A percentile compares a stretch with the other conserved stretches of the same genome.
These are phyloP conservation scores for Paramecium sonneborni DNA, from an alignment of 73 alveolate species.

Conservation along the genomic window DNA sequence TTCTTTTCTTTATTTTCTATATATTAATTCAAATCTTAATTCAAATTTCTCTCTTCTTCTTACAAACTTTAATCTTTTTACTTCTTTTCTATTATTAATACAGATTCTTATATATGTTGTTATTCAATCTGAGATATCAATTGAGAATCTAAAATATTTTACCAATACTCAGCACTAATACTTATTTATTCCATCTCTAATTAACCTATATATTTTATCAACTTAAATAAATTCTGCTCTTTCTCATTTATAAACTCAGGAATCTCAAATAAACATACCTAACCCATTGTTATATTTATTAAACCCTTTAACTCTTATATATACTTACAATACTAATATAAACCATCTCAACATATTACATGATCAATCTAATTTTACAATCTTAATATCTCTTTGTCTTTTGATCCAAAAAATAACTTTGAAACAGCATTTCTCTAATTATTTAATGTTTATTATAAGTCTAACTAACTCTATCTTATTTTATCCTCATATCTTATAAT, in stretches of 20 bases:
- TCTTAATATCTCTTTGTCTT: constrained; percentile 9
- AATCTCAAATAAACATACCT: neutral
- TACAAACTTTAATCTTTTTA: neutral
- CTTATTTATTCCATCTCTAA: constrained; percentile 1
- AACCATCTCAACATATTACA: neutral
- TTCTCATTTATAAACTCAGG: constrained; percentile 10
- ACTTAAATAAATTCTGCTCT: neutral
- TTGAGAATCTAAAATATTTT: neutral
- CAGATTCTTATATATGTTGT: neutral
- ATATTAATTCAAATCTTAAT: neutral
- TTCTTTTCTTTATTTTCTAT: neutral
- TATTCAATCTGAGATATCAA: neutral
- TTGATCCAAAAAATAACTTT: neutral
- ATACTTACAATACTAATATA: neutral
- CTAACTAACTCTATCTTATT: neutral
- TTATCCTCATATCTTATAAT: neutral
- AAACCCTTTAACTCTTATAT: neutral
- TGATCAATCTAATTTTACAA: neutral
- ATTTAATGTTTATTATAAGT: neutral
- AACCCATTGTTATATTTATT: neutral
- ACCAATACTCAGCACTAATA: neutral
- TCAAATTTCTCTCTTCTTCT: neutral
- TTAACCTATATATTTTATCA: neutral
- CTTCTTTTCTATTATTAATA: neutral
- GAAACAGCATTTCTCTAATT: neutral